Conservation (phyloP, 2,329 filamentous ascomycete species). For the Hymenoscyphus repandus region DNA sequence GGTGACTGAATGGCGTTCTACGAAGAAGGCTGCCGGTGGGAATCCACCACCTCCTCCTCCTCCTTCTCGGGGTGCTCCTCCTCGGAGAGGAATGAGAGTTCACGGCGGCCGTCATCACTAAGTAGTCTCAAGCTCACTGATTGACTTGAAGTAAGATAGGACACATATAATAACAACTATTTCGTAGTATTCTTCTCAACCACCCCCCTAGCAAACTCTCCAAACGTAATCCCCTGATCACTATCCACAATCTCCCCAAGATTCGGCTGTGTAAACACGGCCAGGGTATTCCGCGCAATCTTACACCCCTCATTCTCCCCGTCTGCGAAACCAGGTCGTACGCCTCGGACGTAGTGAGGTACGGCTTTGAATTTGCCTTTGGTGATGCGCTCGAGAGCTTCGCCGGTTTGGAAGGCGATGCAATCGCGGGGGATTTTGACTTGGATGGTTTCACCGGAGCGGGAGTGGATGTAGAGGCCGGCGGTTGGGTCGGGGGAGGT, state of each 20-base stretch:
- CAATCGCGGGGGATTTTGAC: slow-evolving; percentile 87
- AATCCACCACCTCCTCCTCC: not conserved
- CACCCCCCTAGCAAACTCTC: slow-evolving; percentile 57
- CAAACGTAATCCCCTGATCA: slow-evolving; percentile 63
- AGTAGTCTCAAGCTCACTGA: not conserved
- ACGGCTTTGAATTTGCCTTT: slow-evolving; percentile 88
- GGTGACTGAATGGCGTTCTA: slow-evolving; percentile 6
- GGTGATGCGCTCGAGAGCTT: slow-evolving; percentile 87
- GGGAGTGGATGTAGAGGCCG: slow-evolving; percentile 90
- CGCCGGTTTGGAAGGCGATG: slow-evolving; percentile 93
- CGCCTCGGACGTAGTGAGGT: slow-evolving; percentile 88
- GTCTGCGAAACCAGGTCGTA: slow-evolving; percentile 44
- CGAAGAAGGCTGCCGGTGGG: not conserved
- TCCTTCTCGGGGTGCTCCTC: not conserved
- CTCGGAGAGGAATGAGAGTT: not conserved
- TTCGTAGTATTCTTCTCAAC: slow-evolving; percentile 33
- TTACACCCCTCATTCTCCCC: slow-evolving; percentile 39
- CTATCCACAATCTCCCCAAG: slow-evolving; percentile 73
- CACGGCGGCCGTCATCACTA: not conserved
- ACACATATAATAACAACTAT: slow-evolving; percentile 4
- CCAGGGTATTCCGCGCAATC: slow-evolving; percentile 80
- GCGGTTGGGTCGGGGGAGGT: slow-evolving; percentile 76
- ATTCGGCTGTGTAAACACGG: slow-evolving; percentile 96
- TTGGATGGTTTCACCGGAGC: slow-evolving; percentile 77
- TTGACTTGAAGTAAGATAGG: not conserved